phyloP scores from a whole-genome alignment of 2,329 filamentous ascomycete genomes.

The Neonectria faginata region DNA sequence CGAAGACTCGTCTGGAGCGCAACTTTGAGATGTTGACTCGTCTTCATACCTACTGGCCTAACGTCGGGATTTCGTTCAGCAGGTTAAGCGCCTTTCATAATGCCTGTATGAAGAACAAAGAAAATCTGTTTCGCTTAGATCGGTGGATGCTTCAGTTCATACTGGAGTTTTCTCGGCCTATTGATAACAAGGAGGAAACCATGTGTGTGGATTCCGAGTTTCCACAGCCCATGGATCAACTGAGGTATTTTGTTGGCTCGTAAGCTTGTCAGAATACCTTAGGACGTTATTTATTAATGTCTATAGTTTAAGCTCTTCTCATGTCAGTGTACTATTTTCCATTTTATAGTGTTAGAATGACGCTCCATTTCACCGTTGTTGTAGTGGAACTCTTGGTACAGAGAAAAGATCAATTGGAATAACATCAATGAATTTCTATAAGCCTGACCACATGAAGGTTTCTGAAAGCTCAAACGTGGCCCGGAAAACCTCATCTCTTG shows the following conservation, averaged over 20 bases:
- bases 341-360: too few relatives aligned
- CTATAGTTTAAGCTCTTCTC: too few relatives aligned
- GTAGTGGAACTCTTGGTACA: too few relatives aligned
- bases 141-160: slow-evolving; percentile 32
- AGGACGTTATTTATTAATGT: too few relatives aligned
- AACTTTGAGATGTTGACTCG: slow-evolving; percentile 60
- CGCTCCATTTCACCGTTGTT: too few relatives aligned
- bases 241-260: not conserved
- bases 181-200: not conserved
- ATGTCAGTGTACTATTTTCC: too few relatives aligned
- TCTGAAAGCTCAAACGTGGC: not conserved
- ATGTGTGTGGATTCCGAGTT: not conserved
- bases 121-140: slow-evolving; percentile 26
- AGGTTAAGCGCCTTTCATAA: slow-evolving; percentile 27
- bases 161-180: slow-evolving; percentile 5
- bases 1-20: slow-evolving; percentile 53
- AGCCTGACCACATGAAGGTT: slow-evolving; percentile 1
- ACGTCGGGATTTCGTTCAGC: slow-evolving; percentile 20
- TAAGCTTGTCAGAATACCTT: too few relatives aligned
- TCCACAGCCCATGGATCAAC: not conserved
- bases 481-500: slow-evolving; percentile 7
- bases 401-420: too few relatives aligned
- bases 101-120: slow-evolving; percentile 22
- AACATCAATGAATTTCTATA: not conserved
- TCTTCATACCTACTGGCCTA: slow-evolving; percentile 56